Conservation (phyloP, 371 early-diverging fungal genomes). For the Mortierella sp. region DNA sequence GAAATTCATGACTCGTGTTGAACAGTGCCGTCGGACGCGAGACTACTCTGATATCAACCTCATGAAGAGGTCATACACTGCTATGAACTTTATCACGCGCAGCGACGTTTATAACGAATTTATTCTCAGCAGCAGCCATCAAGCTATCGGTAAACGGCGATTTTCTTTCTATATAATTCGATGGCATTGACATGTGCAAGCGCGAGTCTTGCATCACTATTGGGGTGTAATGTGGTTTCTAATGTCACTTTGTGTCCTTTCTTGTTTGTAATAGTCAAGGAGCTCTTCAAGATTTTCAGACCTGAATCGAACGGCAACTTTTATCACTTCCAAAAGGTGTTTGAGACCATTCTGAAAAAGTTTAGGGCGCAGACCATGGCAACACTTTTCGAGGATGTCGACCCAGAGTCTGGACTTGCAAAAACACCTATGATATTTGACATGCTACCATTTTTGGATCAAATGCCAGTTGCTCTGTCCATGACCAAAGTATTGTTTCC, state of each 20-base stretch:
- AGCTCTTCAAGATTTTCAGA: constrained; percentile 51
- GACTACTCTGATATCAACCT: constrained; percentile 42
- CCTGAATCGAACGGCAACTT: constrained; percentile 57
- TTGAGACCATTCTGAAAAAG: constrained; percentile 50
- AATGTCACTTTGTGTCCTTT: background rate
- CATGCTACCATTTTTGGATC: constrained; percentile 53
- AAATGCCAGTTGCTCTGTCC: constrained; percentile 34
- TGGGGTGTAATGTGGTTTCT: background rate
- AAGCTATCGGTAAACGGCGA: constrained; percentile 32
- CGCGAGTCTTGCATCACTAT: background rate
- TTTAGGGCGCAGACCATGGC: constrained; percentile 48
- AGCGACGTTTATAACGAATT: constrained; percentile 54
- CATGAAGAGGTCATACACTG: constrained; percentile 56
- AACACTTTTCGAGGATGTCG: constrained; percentile 43
- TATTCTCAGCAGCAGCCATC: constrained; percentile 45
- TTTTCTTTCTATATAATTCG: background rate
- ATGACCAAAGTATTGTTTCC: constrained; percentile 46
- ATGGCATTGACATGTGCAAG: too few species aligned
- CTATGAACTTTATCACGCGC: constrained; percentile 52
- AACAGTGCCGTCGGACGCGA: constrained; percentile 37
- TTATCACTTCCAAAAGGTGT: constrained; percentile 54
- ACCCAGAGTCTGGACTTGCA: constrained; percentile 36
- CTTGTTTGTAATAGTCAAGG: constrained; percentile 30
- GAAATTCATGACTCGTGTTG: constrained; percentile 35
- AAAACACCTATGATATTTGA: constrained; percentile 46